These are phyloP conservation scores for Aspergillus asperescens DNA, from an alignment of 495 filamentous ascomycete genomes.

Conservation along the genomic window DNA sequence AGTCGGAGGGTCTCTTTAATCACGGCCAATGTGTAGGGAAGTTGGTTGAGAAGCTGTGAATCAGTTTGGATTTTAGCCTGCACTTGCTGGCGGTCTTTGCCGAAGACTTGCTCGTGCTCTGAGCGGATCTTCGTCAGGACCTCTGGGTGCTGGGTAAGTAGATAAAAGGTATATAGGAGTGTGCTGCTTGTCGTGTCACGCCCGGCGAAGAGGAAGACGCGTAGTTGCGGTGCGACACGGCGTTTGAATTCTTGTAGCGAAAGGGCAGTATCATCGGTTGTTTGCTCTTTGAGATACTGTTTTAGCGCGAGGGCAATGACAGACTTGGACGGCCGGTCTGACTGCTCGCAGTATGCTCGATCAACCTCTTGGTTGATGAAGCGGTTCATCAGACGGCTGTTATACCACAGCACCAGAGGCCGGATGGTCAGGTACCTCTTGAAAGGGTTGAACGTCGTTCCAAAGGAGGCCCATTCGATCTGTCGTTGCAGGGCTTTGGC, in stretches of 20 bases:
- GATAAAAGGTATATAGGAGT: conserved; percentile 34
- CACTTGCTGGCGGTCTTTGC: conserved; percentile 21
- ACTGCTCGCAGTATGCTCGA: background rate
- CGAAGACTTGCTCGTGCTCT: conserved; percentile 43
- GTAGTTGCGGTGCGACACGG: background rate
- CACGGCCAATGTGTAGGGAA: conserved; percentile 42
- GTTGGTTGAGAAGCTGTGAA: conserved; percentile 35
- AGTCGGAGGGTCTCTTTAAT: conserved; percentile 48
- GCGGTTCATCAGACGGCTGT: conserved; percentile 4
- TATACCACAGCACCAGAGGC: conserved; percentile 2
- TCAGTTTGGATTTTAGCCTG: conserved; percentile 21
- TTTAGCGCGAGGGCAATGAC: conserved; percentile 3
- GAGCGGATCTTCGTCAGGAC: conserved; percentile 32
- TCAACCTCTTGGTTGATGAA: conserved; percentile 2
- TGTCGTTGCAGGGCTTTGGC: background rate
- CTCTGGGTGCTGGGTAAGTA: conserved; percentile 41
- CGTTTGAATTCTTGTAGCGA: background rate
- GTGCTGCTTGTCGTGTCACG: conserved; percentile 33
- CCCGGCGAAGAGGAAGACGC: conserved; percentile 26
- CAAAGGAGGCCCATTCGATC: conserved; percentile 7
- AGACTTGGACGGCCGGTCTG: background rate
- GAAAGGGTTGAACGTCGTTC: conserved; percentile 4
- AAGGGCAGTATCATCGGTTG: background rate
- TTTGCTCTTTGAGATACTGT: background rate
- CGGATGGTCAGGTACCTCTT: background rate